Percentiles rank a stretch among this genome's conserved stretches.
These are phyloP conservation scores for Xerocomus nothofagi DNA, from an alignment of 1,284 basidiomycete species.

Conservation along the genomic window DNA sequence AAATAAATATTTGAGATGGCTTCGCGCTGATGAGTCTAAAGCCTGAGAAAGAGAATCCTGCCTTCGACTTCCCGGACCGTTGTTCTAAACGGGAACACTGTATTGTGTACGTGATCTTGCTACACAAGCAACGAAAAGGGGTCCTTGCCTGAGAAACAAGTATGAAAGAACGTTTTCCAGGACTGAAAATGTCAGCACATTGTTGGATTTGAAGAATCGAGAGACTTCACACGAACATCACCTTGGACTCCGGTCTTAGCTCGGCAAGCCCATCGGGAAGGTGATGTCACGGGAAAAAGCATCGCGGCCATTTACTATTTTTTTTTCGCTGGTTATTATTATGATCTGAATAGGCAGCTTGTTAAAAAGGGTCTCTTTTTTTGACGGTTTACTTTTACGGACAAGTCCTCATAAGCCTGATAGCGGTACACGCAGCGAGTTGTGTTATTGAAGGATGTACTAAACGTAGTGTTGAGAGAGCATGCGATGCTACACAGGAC, in stretches of 20 bases:
- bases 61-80: conserved; percentile 11
- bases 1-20: conserved; percentile 10
- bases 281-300: conserved; percentile 21
- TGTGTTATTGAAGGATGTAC: conserved; percentile 1
- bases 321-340: conserved; percentile 11
- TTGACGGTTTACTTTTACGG: conserved; percentile 10
- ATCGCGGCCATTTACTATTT: conserved; percentile 16
- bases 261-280: conserved; percentile 7
- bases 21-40: conserved; percentile 19
- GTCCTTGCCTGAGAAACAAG: conserved; percentile 28
- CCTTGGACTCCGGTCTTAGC: conserved; percentile 22
- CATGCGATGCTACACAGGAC: conserved; percentile 30
- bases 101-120: conserved; percentile 30
- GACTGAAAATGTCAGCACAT: conserved; percentile 9
- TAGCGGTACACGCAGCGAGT: conserved; percentile 3
- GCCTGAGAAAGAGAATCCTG: conserved; percentile 26
- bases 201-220: conserved; percentile 8
- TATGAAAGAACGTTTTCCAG: background rate
- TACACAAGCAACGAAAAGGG: conserved; percentile 17
- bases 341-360: conserved; percentile 2
- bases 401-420: conserved; percentile 3
- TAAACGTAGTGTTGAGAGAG: conserved; percentile 7
- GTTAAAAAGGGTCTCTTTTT: conserved; percentile 8
- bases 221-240: conserved; percentile 19
- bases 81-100: conserved; percentile 12